Percentiles rank a stretch among this genome's conserved stretches.
Evolutionary conservation across 805 yeast genomes (phyloP).

Genomic region (Barnettozyma vustinii): DNA sequence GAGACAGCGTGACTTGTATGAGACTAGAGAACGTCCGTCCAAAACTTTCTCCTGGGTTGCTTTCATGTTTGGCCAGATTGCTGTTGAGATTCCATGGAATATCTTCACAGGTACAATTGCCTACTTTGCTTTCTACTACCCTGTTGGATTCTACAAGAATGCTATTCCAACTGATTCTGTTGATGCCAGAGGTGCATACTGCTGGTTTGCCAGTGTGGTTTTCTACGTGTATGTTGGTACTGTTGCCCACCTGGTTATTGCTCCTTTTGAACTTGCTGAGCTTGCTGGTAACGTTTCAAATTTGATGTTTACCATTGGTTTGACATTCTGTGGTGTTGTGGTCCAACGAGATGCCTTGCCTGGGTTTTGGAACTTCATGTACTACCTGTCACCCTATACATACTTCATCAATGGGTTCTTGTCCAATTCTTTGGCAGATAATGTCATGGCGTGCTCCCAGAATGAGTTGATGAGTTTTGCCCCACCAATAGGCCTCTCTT

Average conservation of each 20-base stretch:
- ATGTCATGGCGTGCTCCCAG: constrained; percentile 39
- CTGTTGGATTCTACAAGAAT: constrained; percentile 61
- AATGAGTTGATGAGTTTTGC: constrained; percentile 42
- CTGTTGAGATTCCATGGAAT: constrained; percentile 66
- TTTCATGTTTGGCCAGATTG: constrained; percentile 54
- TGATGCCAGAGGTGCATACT: constrained; percentile 52
- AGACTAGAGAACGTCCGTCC: constrained; percentile 69
- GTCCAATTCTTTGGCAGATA: constrained; percentile 48
- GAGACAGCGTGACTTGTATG: constrained; percentile 59
- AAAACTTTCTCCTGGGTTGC: constrained; percentile 65
- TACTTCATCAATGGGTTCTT: constrained; percentile 53
- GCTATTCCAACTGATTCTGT: constrained; percentile 53
- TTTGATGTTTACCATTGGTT: constrained; percentile 51
- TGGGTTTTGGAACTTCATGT: constrained; percentile 75
- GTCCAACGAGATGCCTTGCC: constrained; percentile 48
- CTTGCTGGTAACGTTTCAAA: constrained; percentile 59
- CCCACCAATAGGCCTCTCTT: constrained; percentile 52
- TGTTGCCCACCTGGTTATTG: constrained; percentile 50
- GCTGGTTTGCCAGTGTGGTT: constrained; percentile 40
- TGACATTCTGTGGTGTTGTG: constrained; percentile 75
- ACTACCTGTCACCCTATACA: constrained; percentile 62
- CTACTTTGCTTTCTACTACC: constrained; percentile 64
- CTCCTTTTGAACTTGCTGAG: constrained; percentile 53
- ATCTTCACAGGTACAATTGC: constrained; percentile 53
- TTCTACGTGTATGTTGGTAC: constrained; percentile 45